phyloP scores from a whole-genome alignment of 2,329 filamentous ascomycete species.

The Purpureocillium takamizusanense region DNA sequence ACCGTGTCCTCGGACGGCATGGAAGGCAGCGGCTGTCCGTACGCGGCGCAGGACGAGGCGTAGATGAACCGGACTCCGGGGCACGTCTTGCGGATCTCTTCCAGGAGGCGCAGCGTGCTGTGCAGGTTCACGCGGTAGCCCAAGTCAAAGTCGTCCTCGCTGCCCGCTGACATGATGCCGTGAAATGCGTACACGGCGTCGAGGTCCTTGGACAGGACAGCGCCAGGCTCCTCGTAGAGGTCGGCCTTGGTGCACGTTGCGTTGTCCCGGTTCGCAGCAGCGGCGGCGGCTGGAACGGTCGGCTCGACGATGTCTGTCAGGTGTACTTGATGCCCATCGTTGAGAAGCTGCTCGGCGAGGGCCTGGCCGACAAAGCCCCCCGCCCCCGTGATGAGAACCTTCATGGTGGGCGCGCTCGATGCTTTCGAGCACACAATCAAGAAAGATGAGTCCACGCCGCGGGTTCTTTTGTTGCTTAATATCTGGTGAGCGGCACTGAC shows the following conservation, averaged over 20 bases:
- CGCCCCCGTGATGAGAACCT: conserved; percentile 55
- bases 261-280: conserved; percentile 17
- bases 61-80: conserved; percentile 46
- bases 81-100: conserved; percentile 32
- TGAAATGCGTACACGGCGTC: conserved; percentile 48
- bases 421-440: too few relatives aligned
- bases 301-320: conserved; percentile 49
- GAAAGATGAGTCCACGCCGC: too few relatives aligned
- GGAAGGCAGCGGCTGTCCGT: conserved; percentile 38
- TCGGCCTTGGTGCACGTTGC: conserved; percentile 16
- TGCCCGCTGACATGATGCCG: conserved; percentile 54
- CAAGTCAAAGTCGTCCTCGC: conserved; percentile 47
- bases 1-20: conserved; percentile 31
- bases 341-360: conserved; percentile 45
- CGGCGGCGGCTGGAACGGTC: conserved; percentile 27
- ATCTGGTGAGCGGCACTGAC: too few relatives aligned
- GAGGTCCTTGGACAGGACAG: conserved; percentile 15
- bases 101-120: conserved; percentile 41
- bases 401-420: conserved; percentile 5
- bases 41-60: conserved; percentile 49
- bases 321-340: conserved; percentile 32
- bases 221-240: conserved; percentile 9
- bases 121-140: conserved; percentile 48
- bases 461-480: too few relatives aligned
- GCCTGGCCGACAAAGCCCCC: conserved; percentile 57